Evolutionary conservation across 148 eudicot species (phyloP).

Genomic region (Nyssa sinensis): DNA sequence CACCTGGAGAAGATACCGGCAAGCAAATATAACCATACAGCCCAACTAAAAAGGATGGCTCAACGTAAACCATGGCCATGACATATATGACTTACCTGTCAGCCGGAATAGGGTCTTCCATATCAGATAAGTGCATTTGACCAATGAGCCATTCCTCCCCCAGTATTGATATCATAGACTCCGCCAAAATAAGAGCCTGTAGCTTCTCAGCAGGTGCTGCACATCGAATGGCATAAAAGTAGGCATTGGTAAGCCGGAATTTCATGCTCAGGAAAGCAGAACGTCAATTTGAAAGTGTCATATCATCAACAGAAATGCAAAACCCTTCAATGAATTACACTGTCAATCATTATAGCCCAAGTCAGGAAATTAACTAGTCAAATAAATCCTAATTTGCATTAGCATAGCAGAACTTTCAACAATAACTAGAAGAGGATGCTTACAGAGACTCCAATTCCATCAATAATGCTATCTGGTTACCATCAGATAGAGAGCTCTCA

Average conservation of each 20-base stretch:
- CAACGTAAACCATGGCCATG: not conserved
- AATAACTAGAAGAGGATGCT: not conserved
- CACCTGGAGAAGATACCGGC: conserved; percentile 50
- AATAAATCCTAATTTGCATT: not conserved
- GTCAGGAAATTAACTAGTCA: not conserved
- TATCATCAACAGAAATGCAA: not conserved
- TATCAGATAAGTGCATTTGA: conserved; percentile 41
- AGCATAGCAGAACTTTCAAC: not conserved
- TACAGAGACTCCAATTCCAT: no score
- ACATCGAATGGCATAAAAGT: conserved; percentile 12
- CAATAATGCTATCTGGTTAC: not conserved
- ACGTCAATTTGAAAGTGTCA: not conserved
- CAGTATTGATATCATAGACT: conserved; percentile 55
- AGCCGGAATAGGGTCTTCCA: conserved; percentile 46
- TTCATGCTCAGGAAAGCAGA: not conserved
- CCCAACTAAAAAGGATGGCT: not conserved
- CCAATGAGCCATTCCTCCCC: conserved; percentile 83
- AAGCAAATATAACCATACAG: conserved; percentile 7
- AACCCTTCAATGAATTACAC: not conserved
- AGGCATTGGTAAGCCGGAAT: not conserved
- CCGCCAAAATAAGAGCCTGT: conserved; percentile 79
- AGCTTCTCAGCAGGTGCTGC: conserved; percentile 78
- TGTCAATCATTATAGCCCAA: not conserved
- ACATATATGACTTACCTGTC: conserved; percentile 45
- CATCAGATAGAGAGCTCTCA: not conserved